phyloP scores from a whole-genome alignment of 73 alveolate species.

The Blepharisma japonicum region DNA sequence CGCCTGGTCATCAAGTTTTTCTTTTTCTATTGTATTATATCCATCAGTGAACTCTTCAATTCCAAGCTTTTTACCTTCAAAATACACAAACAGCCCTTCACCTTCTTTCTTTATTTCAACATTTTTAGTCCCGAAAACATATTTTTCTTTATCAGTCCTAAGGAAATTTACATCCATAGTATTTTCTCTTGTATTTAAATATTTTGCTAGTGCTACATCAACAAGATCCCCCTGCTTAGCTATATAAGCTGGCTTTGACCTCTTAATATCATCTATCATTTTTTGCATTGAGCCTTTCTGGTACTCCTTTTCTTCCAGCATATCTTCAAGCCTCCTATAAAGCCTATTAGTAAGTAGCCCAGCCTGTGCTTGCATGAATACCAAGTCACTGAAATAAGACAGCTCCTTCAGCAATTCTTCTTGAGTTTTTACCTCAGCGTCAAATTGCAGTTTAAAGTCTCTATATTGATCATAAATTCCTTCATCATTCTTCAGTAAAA shows the following conservation, averaged over 20 bases:
- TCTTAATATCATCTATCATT: background rate
- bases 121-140: background rate
- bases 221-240: background rate
- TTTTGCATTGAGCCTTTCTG: conserved; percentile 21
- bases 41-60: conserved; percentile 19
- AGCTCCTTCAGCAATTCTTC: conserved; percentile 17
- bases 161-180: background rate
- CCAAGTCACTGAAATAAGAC: conserved; percentile 2
- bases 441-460: background rate
- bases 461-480: background rate
- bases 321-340: conserved; percentile 22
- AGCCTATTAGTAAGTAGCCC: background rate
- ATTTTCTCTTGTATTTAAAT: conserved; percentile 11
- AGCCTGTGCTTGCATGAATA: conserved; percentile 5
- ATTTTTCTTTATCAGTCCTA: conserved; percentile 28
- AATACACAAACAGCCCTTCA: conserved; percentile 13
- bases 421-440: background rate
- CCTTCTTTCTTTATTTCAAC: conserved; percentile 19
- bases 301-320: conserved; percentile 16
- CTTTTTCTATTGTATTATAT: conserved; percentile 8
- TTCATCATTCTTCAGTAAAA: background rate
- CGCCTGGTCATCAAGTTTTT: background rate
- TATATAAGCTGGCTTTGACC: conserved; percentile 20
- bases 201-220: conserved; percentile 21
- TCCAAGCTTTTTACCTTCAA: conserved; percentile 15